Conservation (phyloP, 208 protist genomes). For the Acanthamoeba triangularis region DNA sequence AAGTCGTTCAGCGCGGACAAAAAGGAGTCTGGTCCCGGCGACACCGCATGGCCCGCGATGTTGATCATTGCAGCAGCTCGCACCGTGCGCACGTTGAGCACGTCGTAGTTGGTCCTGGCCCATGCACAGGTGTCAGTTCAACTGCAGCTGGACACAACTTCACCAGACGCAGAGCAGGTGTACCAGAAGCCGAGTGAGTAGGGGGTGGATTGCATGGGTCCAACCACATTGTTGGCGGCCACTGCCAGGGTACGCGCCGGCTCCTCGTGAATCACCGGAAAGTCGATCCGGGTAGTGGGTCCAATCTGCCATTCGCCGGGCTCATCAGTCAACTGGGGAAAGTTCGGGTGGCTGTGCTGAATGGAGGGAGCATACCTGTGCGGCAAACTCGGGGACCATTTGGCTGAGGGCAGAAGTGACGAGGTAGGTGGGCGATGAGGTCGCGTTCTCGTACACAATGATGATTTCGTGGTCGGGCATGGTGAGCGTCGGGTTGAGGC, state of each 20-base stretch:
- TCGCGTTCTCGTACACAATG: background rate
- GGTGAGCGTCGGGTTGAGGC: background rate
- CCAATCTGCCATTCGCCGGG: background rate
- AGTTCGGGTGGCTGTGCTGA: background rate
- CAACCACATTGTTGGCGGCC: background rate
- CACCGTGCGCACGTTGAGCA: slow-evolving; percentile 30
- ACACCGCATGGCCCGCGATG: slow-evolving; percentile 13
- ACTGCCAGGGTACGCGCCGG: background rate
- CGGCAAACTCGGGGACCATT: slow-evolving; percentile 60
- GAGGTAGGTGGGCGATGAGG: background rate
- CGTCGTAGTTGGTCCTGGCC: slow-evolving; percentile 12
- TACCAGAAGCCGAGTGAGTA: slow-evolving; percentile 59
- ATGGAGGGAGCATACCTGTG: background rate
- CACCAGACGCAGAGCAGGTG: background rate
- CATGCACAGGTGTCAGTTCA: background rate
- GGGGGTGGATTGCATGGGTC: background rate
- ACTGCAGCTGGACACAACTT: background rate
- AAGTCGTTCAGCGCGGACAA: slow-evolving; percentile 34
- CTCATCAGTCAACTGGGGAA: background rate
- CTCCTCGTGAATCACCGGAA: background rate
- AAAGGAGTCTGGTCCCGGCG: background rate
- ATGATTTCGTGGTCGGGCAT: slow-evolving; percentile 36
- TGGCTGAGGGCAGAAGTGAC: background rate
- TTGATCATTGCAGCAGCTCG: slow-evolving; percentile 31
- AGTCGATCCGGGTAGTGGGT: background rate